Base-by-base conservation (phyloP, 257 asterid genomes). In the Eucommia ulmoides region DNA sequence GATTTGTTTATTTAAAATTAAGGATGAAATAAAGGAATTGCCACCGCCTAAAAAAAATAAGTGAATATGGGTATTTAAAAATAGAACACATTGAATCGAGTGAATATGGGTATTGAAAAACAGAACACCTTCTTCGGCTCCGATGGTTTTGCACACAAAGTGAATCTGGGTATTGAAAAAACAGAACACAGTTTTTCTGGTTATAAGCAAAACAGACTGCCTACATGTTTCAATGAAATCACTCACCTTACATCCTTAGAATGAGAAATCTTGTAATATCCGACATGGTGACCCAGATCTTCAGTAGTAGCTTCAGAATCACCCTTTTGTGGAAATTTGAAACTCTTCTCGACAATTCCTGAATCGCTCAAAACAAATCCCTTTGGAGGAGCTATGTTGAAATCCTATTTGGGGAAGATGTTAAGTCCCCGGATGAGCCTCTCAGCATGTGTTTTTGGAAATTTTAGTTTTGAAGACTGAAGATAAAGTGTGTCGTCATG, bases 211-310 rank as follows among this genome's bases (percentile, higher is more conserved):
- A n/a, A n/a, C n/a, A n/a, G n/a, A n/a, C n/a, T n/a, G n/a, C n/a
- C n/a, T n/a, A n/a, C n/a, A n/a, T n/a, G n/a, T n/a, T n/a, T n/a
- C n/a, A n/a, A n/a, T n/a, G n/a, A n/a, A n/a, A n/a, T n/a, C n/a
- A 19, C 18, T 2, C 66, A 78, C 93, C 87, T 81, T 53, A 93
- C 89, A 26, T 61, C 70, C 42, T 67, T 42, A 12, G 87, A 62
- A 51, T 74, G 72, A 19, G 72, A 67, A 51, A 84, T 79, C 3
- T 54, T 65, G 57, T 63, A 68, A 53, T 84, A 84, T 22, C 95
- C 93, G 42, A 89, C 93, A 67, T 72, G 83, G 66, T 84, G 93
- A 24, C 87, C 84, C 11, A 76, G 59, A 12, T 78, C 76, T 59
- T 42, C 58, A 1, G 70, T 67, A 38, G 74, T 60, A 7, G 75